Conservation (phyloP, 106 monocot species). For the Agapanthus africanus region DNA sequence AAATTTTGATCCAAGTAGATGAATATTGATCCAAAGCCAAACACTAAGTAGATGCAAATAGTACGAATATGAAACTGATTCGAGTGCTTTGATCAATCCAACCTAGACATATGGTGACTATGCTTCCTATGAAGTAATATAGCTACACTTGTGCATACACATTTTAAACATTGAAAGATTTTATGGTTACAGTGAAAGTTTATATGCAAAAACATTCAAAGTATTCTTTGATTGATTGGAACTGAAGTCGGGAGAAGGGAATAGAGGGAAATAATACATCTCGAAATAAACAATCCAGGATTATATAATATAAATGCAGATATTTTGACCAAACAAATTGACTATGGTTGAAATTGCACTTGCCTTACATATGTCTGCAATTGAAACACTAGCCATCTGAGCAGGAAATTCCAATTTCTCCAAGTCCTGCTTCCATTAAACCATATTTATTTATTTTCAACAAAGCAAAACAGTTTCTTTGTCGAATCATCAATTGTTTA, state of each 20-base stretch:
- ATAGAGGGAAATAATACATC: neutral
- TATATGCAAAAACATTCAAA: too few species aligned
- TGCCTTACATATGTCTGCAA: conserved; percentile 75
- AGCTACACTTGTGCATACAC: too few species aligned
- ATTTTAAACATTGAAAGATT: too few species aligned
- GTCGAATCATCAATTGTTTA: neutral
- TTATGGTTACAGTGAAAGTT: too few species aligned
- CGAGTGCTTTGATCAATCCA: too few species aligned
- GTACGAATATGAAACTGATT: too few species aligned
- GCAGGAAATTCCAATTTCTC: conserved; percentile 82
- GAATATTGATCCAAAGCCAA: too few species aligned
- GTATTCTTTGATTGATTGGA: neutral
- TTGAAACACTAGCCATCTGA: conserved; percentile 73
- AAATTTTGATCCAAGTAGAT: too few species aligned
- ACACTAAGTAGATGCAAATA: too few species aligned
- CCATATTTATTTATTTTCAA: too few species aligned
- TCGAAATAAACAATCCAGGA: neutral
- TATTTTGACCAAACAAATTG: neutral
- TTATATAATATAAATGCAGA: neutral
- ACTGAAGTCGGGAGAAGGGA: neutral
- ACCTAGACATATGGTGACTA: too few species aligned
- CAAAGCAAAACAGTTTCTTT: neutral
- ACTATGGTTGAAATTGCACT: neutral
- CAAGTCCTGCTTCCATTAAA: conserved; percentile 41
- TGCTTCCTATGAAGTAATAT: too few species aligned